Conservation (phyloP, 73 alveolate species). For the Diophrys appendiculata region DNA sequence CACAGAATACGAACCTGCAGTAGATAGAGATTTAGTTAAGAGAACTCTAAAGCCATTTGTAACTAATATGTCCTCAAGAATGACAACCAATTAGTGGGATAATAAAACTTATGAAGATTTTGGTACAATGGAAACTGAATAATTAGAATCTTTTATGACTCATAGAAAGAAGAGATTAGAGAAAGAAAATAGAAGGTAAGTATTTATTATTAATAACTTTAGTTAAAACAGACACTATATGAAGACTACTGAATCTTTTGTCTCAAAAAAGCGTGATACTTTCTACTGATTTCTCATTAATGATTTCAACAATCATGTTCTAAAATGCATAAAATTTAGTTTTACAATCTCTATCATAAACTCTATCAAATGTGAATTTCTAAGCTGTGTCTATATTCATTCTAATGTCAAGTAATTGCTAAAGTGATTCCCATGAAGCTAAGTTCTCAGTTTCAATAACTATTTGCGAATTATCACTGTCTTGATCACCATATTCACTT, state of each 20-base stretch:
- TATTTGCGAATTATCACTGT: neutral
- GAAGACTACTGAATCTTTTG: neutral
- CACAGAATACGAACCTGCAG: too few species aligned
- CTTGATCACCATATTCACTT: neutral
- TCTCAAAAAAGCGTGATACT: neutral
- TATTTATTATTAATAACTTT: too few species aligned
- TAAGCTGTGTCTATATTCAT: neutral
- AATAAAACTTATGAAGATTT: neutral
- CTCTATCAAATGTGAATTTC: neutral
- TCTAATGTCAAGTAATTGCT: neutral
- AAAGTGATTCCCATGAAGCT: neutral
- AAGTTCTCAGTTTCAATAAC: neutral
- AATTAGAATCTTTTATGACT: neutral
- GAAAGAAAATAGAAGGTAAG: neutral
- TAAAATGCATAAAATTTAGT: neutral
- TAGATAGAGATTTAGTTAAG: neutral
- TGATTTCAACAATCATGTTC: neutral
- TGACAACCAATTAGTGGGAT: neutral
- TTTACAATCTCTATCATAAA: neutral
- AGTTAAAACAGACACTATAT: neutral
- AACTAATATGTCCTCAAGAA: neutral
- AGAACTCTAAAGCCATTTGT: neutral
- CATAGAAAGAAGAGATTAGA: neutral
- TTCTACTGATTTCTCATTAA: constrained; percentile 1
- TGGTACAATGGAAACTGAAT: neutral